Conservation (phyloP, 306 rosid genomes). For the Pachyrhizus erosus region DNA sequence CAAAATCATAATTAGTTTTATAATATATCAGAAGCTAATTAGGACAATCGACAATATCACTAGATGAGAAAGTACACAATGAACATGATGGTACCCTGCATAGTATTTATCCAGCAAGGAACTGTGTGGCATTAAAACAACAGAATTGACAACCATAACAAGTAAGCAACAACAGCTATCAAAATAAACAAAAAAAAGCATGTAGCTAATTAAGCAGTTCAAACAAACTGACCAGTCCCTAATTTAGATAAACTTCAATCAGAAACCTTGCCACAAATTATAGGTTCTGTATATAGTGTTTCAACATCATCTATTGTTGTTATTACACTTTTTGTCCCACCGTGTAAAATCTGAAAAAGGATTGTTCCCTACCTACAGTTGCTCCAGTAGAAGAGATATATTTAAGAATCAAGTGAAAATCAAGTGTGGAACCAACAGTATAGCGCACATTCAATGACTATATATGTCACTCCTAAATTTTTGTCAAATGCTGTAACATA, state of each 20-base stretch:
- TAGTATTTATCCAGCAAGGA: background rate
- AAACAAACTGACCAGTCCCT: background rate
- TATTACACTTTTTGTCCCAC: background rate
- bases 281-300: background rate
- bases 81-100: background rate
- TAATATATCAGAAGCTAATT: constrained; percentile 13
- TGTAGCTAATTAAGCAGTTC: background rate
- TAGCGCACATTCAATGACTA: background rate
- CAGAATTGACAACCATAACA: background rate
- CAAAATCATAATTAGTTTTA: constrained; percentile 25
- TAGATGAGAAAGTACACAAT: constrained; percentile 1
- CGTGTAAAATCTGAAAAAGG: background rate
- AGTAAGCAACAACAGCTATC: background rate
- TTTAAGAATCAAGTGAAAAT: background rate
- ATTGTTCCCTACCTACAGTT: background rate
- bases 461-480: background rate
- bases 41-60: constrained; percentile 10
- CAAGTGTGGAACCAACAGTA: background rate
- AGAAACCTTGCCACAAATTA: background rate
- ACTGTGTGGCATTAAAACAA: background rate
- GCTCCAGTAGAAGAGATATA: background rate
- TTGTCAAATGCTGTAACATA: background rate
- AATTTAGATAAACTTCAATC: background rate
- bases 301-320: background rate
- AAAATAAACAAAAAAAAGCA: background rate